Evolutionary conservation across 2,329 filamentous ascomycete genomes (phyloP).

Genomic region (Mycosphaerella sp.): DNA sequence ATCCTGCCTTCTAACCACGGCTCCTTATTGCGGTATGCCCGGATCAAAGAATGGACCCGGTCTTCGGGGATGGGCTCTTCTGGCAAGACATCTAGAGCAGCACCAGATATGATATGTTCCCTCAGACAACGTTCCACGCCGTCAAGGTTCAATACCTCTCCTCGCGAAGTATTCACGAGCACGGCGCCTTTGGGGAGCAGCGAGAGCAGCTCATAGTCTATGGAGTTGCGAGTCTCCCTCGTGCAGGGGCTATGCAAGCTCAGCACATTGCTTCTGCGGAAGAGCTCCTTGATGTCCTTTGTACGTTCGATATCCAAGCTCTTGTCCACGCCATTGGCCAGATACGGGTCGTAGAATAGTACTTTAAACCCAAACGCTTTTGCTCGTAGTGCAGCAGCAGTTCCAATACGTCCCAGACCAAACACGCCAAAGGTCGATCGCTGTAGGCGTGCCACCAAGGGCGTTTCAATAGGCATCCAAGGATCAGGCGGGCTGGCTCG

Average conservation of each 20-base stretch:
- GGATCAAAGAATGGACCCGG: slow-evolving; percentile 27
- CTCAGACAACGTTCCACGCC: slow-evolving; percentile 28
- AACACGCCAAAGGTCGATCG: slow-evolving; percentile 29
- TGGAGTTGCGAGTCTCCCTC: slow-evolving; percentile 50
- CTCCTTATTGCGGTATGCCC: slow-evolving; percentile 34
- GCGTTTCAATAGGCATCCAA: slow-evolving; percentile 28
- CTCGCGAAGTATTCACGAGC: slow-evolving; percentile 31
- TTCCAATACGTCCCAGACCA: slow-evolving; percentile 30
- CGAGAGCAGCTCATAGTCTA: slow-evolving; percentile 30
- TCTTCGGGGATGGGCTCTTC: slow-evolving; percentile 32
- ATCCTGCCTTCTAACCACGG: slow-evolving; percentile 40
- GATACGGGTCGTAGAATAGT: slow-evolving; percentile 32
- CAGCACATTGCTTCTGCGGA: slow-evolving; percentile 52
- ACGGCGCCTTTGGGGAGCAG: slow-evolving; percentile 28
- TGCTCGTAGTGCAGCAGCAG: slow-evolving; percentile 28
- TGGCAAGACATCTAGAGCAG: slow-evolving; percentile 32
- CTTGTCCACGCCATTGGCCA: slow-evolving; percentile 32
- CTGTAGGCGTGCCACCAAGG: slow-evolving; percentile 27
- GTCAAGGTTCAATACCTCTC: slow-evolving; percentile 32
- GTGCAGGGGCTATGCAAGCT: slow-evolving; percentile 66
- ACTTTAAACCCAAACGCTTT: slow-evolving; percentile 32
- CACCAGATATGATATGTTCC: slow-evolving; percentile 29
- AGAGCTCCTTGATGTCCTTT: slow-evolving; percentile 31
- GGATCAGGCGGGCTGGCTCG: slow-evolving; percentile 29
- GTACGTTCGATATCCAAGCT: slow-evolving; percentile 29